These are phyloP conservation scores for Saccharomycodes ludwigii DNA, from an alignment of 805 yeast genomes.

Conservation along the genomic window DNA sequence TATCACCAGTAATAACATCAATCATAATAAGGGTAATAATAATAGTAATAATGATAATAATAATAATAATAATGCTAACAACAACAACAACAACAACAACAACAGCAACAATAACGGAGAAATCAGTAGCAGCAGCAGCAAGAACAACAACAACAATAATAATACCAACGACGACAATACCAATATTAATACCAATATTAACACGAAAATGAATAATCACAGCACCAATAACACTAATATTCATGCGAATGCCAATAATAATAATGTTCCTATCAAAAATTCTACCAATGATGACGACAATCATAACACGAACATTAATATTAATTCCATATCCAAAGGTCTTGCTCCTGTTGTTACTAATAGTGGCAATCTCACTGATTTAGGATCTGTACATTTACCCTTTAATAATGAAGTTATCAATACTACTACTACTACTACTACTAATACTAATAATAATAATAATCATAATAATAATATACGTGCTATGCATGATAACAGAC, in stretches of 20 bases:
- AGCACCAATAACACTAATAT: no score
- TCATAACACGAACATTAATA: slow-evolving; percentile 6
- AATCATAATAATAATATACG: no score
- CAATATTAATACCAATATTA: slow-evolving; percentile 5
- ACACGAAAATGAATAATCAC: slow-evolving; percentile 4
- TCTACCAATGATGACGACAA: slow-evolving; percentile 1
- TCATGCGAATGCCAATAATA: slow-evolving; percentile 7
- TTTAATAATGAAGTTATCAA: no score
- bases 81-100: not conserved
- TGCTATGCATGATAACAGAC: no score
- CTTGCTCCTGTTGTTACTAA: slow-evolving; percentile 7
- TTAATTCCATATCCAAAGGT: slow-evolving; percentile 8
- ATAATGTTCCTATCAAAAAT: slow-evolving; percentile 2
- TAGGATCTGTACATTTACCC: no score
- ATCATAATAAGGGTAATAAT: slow-evolving; percentile 27
- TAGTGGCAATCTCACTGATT: no score
- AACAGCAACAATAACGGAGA: slow-evolving; percentile 1
- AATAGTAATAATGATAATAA: not conserved
- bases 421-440: no score
- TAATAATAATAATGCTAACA: not conserved
- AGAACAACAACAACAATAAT: slow-evolving; percentile 4
- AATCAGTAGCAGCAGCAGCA: slow-evolving; percentile 4
- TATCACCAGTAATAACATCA: slow-evolving; percentile 71
- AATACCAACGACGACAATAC: slow-evolving; percentile 1
- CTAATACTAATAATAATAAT: no score